Conservation (phyloP, 768 basidiomycete species). For the Russula griseocarnosa region DNA sequence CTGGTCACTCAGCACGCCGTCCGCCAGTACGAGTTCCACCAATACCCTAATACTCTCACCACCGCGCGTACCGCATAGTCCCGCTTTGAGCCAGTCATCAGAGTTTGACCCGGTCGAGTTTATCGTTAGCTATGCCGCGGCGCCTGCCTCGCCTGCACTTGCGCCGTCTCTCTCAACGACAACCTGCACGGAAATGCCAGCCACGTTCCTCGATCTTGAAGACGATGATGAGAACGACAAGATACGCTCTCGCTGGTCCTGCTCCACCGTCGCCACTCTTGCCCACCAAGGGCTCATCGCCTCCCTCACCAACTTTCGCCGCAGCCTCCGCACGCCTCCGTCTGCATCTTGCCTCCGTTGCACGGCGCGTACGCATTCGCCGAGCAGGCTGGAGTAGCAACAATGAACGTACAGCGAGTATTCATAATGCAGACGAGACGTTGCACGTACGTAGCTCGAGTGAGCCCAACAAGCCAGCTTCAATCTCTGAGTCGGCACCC, state of each 20-base stretch:
- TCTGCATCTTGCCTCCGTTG: constrained; percentile 30
- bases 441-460: constrained; percentile 12
- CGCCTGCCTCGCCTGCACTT: neutral
- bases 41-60: constrained; percentile 30
- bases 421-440: neutral
- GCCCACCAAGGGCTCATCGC: constrained; percentile 22
- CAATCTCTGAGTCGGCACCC: neutral
- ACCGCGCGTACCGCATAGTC: constrained; percentile 19
- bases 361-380: constrained; percentile 16
- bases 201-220: constrained; percentile 18
- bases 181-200: neutral
- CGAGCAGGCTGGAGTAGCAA: neutral
- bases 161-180: neutral
- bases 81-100: constrained; percentile 9
- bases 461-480: neutral
- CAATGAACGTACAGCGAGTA: neutral
- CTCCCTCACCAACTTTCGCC: neutral
- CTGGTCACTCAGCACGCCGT: constrained; percentile 20
- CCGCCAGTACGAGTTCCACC: neutral
- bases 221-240: constrained; percentile 26
- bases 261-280: constrained; percentile 52
- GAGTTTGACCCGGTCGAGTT: constrained; percentile 17
- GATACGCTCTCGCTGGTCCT: constrained; percentile 65
- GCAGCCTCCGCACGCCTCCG: constrained; percentile 28
- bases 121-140: constrained; percentile 2